phyloP scores from a whole-genome alignment of 805 yeast species.

The Sugiyamaella boreocaroliniensis region DNA sequence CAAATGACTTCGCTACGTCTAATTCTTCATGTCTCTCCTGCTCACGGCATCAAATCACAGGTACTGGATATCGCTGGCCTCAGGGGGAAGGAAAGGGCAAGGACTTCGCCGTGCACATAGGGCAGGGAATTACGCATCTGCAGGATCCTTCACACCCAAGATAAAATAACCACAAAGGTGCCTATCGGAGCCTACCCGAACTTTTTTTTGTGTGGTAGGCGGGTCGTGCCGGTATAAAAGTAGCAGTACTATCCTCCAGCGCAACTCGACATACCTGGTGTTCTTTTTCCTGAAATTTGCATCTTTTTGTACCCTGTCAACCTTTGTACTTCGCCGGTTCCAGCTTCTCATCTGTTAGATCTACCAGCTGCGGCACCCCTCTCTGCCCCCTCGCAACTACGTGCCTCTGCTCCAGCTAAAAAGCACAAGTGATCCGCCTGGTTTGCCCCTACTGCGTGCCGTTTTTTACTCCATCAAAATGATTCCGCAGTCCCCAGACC shows the following conservation, averaged over 20 bases:
- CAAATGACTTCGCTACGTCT: no score
- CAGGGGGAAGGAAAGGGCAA: no score
- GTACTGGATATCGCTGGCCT: no score
- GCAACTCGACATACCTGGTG: background rate
- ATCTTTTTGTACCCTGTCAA: no score
- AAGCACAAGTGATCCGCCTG: background rate
- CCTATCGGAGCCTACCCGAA: background rate
- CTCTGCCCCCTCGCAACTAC: background rate
- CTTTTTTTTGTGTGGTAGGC: background rate
- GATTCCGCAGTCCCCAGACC: background rate
- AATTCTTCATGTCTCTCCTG: no score
- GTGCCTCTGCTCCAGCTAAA: background rate
- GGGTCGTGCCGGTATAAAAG: background rate
- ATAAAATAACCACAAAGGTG: constrained; percentile 6
- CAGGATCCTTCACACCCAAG: background rate
- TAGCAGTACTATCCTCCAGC: background rate
- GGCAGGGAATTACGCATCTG: background rate
- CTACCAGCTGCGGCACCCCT: no score
- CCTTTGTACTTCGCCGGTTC: no score
- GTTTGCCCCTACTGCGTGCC: background rate
- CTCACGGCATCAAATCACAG: no score
- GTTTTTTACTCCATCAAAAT: background rate
- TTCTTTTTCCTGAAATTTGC: no score
- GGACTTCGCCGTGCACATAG: background rate
- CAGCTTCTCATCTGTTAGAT: no score